Evolutionary conservation across 768 basidiomycete genomes (phyloP).

Genomic region (Amanita rubescens): DNA sequence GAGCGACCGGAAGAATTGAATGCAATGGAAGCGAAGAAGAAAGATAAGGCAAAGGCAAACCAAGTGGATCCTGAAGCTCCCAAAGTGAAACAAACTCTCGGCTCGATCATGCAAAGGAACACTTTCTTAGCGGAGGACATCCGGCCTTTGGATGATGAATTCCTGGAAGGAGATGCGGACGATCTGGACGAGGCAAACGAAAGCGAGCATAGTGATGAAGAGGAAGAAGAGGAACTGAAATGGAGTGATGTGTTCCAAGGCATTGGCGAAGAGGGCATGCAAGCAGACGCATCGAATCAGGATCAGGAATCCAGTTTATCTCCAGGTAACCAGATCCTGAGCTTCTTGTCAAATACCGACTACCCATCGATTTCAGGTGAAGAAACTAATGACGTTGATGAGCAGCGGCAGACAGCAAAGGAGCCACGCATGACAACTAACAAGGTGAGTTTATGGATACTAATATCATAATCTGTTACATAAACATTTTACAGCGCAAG

Average conservation of each 20-base stretch:
- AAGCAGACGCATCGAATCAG: constrained; percentile 17
- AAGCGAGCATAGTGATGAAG: constrained; percentile 29
- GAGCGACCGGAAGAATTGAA: constrained; percentile 71
- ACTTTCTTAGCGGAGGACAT: constrained; percentile 81
- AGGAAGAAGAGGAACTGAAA: constrained; percentile 46
- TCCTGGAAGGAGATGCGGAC: constrained; percentile 34
- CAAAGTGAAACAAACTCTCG: constrained; percentile 80
- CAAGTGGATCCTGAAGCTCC: constrained; percentile 35
- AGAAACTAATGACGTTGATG: constrained; percentile 29
- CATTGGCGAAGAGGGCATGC: constrained; percentile 25
- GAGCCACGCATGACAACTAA: constrained; percentile 86
- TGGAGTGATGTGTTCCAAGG: constrained; percentile 89
- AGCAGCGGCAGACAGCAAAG: constrained; percentile 35
- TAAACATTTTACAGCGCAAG: constrained; percentile 53
- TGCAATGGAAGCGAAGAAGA: constrained; percentile 51
- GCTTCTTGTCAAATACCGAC: neutral
- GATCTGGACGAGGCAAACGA: constrained; percentile 29
- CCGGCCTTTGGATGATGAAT: constrained; percentile 51
- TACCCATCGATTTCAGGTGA: neutral
- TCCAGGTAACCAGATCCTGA: constrained; percentile 14
- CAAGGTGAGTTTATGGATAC: constrained; percentile 47
- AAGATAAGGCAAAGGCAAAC: constrained; percentile 48
- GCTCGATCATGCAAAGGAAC: constrained; percentile 85
- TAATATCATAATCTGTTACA: neutral
- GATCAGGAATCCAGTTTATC: constrained; percentile 1